phyloP scores from a whole-genome alignment of 352 stramenopile genomes.

The Phytophthora tentaculata region DNA sequence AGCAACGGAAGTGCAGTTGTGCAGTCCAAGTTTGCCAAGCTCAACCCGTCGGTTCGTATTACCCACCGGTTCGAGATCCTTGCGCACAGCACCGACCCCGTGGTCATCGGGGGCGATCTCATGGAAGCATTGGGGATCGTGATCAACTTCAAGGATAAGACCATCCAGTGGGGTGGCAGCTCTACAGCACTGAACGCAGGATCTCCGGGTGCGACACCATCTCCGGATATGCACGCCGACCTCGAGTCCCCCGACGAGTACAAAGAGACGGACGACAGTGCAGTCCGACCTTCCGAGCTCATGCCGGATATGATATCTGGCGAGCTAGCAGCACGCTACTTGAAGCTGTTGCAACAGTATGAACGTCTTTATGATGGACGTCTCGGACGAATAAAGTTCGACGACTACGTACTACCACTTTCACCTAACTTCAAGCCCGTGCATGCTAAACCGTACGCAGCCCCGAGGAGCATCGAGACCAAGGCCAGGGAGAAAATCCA shows the following conservation, averaged over 20 bases:
- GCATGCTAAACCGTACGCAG: conserved; percentile 14
- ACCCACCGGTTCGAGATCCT: not conserved
- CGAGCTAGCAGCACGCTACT: not conserved
- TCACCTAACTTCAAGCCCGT: conserved; percentile 3
- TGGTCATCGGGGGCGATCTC: too few relatives aligned
- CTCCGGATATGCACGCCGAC: not conserved
- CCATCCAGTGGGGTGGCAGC: not conserved
- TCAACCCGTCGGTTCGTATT: not conserved
- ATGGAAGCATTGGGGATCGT: not conserved
- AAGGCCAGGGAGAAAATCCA: conserved; percentile 8
- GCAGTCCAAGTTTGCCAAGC: not conserved
- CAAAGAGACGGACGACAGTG: not conserved
- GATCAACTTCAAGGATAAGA: not conserved
- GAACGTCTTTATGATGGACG: conserved; percentile 3
- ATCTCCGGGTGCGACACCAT: not conserved
- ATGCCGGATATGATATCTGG: too few relatives aligned
- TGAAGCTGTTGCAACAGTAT: not conserved
- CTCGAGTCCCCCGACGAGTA: not conserved
- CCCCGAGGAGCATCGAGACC: not conserved
- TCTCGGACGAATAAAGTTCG: conserved; percentile 9
- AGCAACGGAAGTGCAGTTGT: not conserved
- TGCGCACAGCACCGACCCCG: not conserved
- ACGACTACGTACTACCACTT: conserved; percentile 11
- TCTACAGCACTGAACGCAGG: not conserved
- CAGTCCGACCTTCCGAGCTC: too few relatives aligned